These are phyloP conservation scores for Calonectria hongkongensis DNA, from an alignment of 2,329 filamentous ascomycete species.

Conservation along the genomic window DNA sequence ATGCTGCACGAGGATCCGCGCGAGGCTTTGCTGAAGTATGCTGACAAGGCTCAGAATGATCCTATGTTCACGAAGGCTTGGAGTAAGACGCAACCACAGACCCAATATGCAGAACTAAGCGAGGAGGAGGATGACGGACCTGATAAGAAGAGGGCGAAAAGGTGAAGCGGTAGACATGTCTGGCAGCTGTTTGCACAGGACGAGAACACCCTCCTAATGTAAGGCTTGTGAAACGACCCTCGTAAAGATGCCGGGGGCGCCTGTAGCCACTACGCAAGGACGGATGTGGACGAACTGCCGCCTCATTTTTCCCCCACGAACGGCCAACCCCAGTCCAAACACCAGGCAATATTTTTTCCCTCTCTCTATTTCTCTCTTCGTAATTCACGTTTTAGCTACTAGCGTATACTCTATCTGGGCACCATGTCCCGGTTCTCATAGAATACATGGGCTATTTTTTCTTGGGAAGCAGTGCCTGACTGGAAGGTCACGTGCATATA, in stretches of 20 bases:
- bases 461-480: not conserved
- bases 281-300: slow-evolving; percentile 17
- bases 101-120: slow-evolving; percentile 91
- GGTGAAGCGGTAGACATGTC: slow-evolving; percentile 60
- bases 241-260: slow-evolving; percentile 28
- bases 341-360: not conserved
- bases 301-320: slow-evolving; percentile 35
- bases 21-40: slow-evolving; percentile 95
- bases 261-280: slow-evolving; percentile 12
- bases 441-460: slow-evolving; percentile 4
- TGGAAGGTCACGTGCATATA: slow-evolving; percentile 49
- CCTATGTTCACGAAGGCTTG: slow-evolving; percentile 96
- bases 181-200: slow-evolving; percentile 30
- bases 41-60: slow-evolving; percentile 92
- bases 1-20: slow-evolving; percentile 98
- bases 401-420: slow-evolving; percentile 9
- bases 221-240: slow-evolving; percentile 35
- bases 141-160: slow-evolving; percentile 79
- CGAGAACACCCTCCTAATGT: slow-evolving; percentile 34
- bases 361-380: not conserved
- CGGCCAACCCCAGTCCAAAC: slow-evolving; percentile 13
- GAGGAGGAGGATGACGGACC: slow-evolving; percentile 85
- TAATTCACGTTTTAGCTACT: not conserved
- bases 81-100: slow-evolving; percentile 92
- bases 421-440: not conserved